Evolutionary conservation across 2,329 filamentous ascomycete genomes (phyloP).

Genomic region (Fusarium veterinarium): DNA sequence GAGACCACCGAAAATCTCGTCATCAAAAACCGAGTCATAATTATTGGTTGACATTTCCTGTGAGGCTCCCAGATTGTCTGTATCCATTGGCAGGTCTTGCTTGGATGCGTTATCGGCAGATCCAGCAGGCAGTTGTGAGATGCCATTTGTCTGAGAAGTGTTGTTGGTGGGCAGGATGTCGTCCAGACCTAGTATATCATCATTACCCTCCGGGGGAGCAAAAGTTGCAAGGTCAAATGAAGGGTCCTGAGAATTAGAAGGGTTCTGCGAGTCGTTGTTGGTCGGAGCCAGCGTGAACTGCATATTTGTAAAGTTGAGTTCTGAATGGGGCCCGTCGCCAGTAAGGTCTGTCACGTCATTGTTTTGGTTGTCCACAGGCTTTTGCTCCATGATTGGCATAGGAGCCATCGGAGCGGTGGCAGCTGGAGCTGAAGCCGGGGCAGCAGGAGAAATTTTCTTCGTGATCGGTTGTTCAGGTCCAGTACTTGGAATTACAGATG

Average conservation of each 20-base stretch:
- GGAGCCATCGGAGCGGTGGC: constrained; percentile 40
- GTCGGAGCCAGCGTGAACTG: constrained; percentile 64
- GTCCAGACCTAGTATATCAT: constrained; percentile 47
- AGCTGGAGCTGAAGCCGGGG: constrained; percentile 1
- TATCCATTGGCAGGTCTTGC: constrained; percentile 11
- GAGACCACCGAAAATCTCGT: constrained; percentile 56
- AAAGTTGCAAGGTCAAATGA: constrained; percentile 61
- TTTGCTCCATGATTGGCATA: constrained; percentile 45
- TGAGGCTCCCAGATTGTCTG: constrained; percentile 9
- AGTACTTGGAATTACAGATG: constrained; percentile 20
- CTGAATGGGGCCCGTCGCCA: constrained; percentile 45
- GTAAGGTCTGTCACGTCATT: constrained; percentile 32
- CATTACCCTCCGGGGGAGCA: constrained; percentile 49
- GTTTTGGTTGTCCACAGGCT: constrained; percentile 38
- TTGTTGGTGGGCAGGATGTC: constrained; percentile 46
- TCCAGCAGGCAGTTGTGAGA: constrained; percentile 17
- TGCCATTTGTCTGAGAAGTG: constrained; percentile 25
- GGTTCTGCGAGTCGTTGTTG: constrained; percentile 45
- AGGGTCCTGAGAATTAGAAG: constrained; percentile 47
- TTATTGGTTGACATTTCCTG: constrained; percentile 43
- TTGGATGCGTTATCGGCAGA: constrained; percentile 21
- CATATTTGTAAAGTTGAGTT: constrained; percentile 67
- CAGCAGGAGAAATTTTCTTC: constrained; percentile 42
- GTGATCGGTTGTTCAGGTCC: constrained; percentile 33
- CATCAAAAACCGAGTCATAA: constrained; percentile 52